A percentile compares a stretch with the other conserved stretches of the same genome.
Evolutionary conservation across 208 protist genomes (phyloP).

Genomic region (Acanthamoeba castellanii): DNA sequence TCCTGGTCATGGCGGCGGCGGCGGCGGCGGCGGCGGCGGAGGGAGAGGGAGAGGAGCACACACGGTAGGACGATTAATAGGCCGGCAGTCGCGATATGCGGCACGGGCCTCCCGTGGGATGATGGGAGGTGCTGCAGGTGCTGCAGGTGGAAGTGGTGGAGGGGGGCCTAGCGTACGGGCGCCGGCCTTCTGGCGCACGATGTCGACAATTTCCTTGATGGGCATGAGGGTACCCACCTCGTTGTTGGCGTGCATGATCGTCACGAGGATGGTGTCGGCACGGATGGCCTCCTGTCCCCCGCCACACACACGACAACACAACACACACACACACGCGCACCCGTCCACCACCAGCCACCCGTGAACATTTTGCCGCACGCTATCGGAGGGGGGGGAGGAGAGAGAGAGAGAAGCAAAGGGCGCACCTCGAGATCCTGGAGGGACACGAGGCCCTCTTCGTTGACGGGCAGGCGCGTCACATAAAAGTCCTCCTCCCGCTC

Average conservation of each 20-base stretch:
- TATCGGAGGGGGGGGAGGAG: too few relatives aligned
- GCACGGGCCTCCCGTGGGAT: too few relatives aligned
- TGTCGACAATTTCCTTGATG: constrained; percentile 90
- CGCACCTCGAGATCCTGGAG: constrained; percentile 20
- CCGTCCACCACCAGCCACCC: too few relatives aligned
- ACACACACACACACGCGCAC: too few relatives aligned
- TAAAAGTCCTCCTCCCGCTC: constrained; percentile 69
- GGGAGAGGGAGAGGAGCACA: too few relatives aligned
- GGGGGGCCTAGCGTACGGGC: neutral
- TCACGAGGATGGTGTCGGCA: constrained; percentile 91
- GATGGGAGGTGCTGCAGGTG: too few relatives aligned
- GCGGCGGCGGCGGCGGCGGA: too few relatives aligned
- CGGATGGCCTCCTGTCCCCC: neutral
- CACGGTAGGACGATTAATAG: too few relatives aligned
- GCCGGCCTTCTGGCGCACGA: constrained; percentile 45
- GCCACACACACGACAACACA: too few relatives aligned
- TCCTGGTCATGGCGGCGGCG: constrained; percentile 45
- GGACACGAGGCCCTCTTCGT: constrained; percentile 72
- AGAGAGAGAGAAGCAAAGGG: neutral
- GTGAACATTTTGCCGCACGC: too few relatives aligned
- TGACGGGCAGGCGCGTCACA: constrained; percentile 84
- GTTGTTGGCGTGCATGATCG: constrained; percentile 97
- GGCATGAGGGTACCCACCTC: constrained; percentile 95
- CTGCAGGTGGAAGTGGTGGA: too few relatives aligned
- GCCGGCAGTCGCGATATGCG: too few relatives aligned